Percentiles rank a stretch among this genome's conserved stretches.
These are phyloP conservation scores for Brassica incana DNA, from an alignment of 345 rosid genomes.

Conservation along the genomic window DNA sequence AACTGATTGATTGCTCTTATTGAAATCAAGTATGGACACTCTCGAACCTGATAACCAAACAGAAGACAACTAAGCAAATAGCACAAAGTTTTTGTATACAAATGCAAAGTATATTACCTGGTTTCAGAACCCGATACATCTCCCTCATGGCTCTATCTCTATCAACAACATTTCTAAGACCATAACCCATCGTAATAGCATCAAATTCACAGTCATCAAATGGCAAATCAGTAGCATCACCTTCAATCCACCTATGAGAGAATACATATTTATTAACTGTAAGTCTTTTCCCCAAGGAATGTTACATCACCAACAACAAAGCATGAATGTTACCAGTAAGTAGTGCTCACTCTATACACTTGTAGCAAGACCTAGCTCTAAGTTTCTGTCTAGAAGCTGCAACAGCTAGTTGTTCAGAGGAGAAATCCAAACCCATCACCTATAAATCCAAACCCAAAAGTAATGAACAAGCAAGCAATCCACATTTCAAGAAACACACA, in stretches of 20 bases:
- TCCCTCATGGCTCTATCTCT: constrained; percentile 60
- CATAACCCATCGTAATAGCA: constrained; percentile 89
- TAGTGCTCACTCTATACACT: constrained; percentile 86
- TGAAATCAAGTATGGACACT: constrained; percentile 79
- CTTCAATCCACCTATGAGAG: constrained; percentile 66
- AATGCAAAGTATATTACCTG: constrained; percentile 43
- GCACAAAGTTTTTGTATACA: background rate
- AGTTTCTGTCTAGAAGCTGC: constrained; percentile 63
- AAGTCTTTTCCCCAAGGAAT: background rate
- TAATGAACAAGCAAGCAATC: background rate
- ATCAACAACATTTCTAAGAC: constrained; percentile 73
- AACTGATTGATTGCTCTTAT: constrained; percentile 56
- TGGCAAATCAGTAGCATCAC: constrained; percentile 75
- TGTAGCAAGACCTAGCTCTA: constrained; percentile 54
- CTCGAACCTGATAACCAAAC: constrained; percentile 54
- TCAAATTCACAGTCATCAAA: constrained; percentile 67
- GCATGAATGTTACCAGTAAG: constrained; percentile 44
- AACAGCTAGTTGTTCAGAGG: constrained; percentile 63
- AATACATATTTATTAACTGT: background rate
- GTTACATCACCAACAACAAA: constrained; percentile 26
- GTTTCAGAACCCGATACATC: constrained; percentile 72
- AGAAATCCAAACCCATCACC: constrained; percentile 88
- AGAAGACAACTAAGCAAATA: background rate
- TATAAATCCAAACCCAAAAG: constrained; percentile 4
- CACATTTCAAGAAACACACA: too few relatives aligned